Evolutionary conservation across 495 filamentous ascomycete species (phyloP).

Genomic region (Xylaria acuta): DNA sequence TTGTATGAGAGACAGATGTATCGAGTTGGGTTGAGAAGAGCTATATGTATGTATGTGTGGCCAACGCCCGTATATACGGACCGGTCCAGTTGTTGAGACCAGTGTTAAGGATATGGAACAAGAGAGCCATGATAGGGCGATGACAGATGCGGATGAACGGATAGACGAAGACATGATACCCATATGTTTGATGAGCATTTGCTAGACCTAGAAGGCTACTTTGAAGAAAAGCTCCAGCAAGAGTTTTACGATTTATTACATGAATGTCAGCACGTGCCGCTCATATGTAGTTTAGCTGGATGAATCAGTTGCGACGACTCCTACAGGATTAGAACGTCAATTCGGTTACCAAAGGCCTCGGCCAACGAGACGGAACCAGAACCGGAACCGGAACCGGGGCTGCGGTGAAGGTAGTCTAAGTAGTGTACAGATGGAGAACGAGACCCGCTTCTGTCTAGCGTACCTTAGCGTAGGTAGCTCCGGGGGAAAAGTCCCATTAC

Average conservation of each 20-base stretch:
- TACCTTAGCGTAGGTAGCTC: not conserved
- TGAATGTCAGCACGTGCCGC: not conserved
- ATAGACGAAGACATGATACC: slow-evolving; percentile 13
- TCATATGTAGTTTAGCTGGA: not conserved
- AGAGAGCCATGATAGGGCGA: not conserved
- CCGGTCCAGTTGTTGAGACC: not conserved
- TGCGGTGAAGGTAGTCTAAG: not conserved
- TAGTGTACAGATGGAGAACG: not conserved
- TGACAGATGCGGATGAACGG: not conserved
- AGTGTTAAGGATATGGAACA: not conserved
- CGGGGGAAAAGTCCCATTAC: slow-evolving; percentile 2
- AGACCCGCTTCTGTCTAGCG: slow-evolving; percentile 18
- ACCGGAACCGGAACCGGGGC: slow-evolving; percentile 3
- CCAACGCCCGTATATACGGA: not conserved
- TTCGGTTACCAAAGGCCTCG: no score
- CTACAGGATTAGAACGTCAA: not conserved
- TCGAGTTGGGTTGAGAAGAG: not conserved
- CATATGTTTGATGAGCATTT: not conserved
- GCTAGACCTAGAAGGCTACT: not conserved
- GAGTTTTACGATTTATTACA: not conserved
- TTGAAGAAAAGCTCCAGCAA: not conserved
- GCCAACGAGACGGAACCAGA: no score
- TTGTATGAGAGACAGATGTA: not conserved
- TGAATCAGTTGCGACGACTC: not conserved
- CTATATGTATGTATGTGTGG: not conserved